A percentile compares a stretch with the other conserved stretches of the same genome.
Conservation (phyloP, 1,284 basidiomycete genomes). For the Ustilago nuda region DNA sequence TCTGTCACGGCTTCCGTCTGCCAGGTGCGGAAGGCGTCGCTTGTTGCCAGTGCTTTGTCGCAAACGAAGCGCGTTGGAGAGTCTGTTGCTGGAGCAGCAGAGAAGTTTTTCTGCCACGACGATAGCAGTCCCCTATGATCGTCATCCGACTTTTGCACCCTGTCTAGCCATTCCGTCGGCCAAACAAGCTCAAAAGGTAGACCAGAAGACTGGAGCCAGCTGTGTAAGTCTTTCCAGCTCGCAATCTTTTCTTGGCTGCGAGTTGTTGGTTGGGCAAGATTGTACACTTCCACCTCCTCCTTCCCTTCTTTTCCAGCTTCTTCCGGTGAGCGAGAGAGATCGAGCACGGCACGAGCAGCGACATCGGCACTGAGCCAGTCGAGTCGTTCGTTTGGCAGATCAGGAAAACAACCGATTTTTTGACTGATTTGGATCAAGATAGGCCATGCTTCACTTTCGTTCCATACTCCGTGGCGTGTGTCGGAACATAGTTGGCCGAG, state of each 20-base stretch:
- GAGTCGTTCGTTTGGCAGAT: slow-evolving; percentile 65
- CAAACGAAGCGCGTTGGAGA: slow-evolving; percentile 15
- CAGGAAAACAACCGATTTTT: slow-evolving; percentile 72
- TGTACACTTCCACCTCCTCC: slow-evolving; percentile 5
- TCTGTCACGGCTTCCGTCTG: slow-evolving; percentile 21
- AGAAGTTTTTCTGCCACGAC: slow-evolving; percentile 40
- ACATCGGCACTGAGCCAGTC: slow-evolving; percentile 76
- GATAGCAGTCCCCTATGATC: slow-evolving; percentile 37
- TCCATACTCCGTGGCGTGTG: slow-evolving; percentile 74
- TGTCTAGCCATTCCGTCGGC: slow-evolving; percentile 74
- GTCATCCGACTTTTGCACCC: slow-evolving; percentile 65
- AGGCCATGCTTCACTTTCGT: slow-evolving; percentile 74
- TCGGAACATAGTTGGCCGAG: slow-evolving; percentile 75
- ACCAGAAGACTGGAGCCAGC: slow-evolving; percentile 76
- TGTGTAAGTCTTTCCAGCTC: slow-evolving; percentile 72
- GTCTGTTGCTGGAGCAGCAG: neutral
- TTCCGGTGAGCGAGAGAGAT: slow-evolving; percentile 70
- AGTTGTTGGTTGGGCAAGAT: slow-evolving; percentile 34
- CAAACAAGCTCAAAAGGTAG: slow-evolving; percentile 81
- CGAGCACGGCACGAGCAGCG: slow-evolving; percentile 73
- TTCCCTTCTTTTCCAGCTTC: slow-evolving; percentile 7
- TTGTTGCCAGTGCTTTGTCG: slow-evolving; percentile 14
- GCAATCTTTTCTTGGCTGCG: neutral
- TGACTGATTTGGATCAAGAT: slow-evolving; percentile 71
- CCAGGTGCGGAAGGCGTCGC: slow-evolving; percentile 17